Evolutionary conservation across 129 eudicot species (phyloP).

Genomic region (Erigeron canadensis): DNA sequence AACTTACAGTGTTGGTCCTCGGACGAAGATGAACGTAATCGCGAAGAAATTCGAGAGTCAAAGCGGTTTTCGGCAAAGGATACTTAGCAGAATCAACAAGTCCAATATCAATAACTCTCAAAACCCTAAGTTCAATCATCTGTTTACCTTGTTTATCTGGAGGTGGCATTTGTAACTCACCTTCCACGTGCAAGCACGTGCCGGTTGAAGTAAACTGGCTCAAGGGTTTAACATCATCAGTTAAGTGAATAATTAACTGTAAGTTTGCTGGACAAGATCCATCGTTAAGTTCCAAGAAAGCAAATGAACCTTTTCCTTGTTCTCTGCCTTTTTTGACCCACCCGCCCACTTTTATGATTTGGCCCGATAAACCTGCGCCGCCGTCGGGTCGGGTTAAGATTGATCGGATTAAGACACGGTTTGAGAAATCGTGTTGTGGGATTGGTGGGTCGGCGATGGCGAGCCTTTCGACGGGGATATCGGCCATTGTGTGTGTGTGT

Average conservation of each 20-base stretch:
- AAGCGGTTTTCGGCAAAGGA: constrained; percentile 72
- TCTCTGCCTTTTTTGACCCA: constrained; percentile 93
- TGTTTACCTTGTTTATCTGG: constrained; percentile 61
- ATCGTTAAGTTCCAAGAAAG: constrained; percentile 80
- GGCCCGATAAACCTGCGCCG: constrained; percentile 71
- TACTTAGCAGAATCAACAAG: constrained; percentile 64
- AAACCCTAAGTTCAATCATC: constrained; percentile 64
- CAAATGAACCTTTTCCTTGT: constrained; percentile 69
- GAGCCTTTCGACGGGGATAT: constrained; percentile 29
- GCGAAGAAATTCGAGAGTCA: constrained; percentile 70
- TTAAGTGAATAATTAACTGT: constrained; percentile 59
- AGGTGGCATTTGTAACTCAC: constrained; percentile 68
- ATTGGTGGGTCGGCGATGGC: constrained; percentile 37
- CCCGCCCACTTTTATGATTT: constrained; percentile 65
- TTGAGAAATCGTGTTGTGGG: constrained; percentile 51
- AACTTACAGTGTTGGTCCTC: constrained; percentile 59
- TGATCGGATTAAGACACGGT: constrained; percentile 65
- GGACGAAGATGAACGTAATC: constrained; percentile 82
- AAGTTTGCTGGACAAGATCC: constrained; percentile 90
- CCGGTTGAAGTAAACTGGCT: constrained; percentile 60
- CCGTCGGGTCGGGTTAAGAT: constrained; percentile 66
- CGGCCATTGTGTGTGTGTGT: constrained; percentile 1
- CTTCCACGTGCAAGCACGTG: constrained; percentile 75
- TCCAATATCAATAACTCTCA: constrained; percentile 55
- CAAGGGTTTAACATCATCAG: constrained; percentile 36